Evolutionary conservation across 345 rosid species (phyloP).

Genomic region (thale cress (Arabidopsis thaliana)): DNA sequence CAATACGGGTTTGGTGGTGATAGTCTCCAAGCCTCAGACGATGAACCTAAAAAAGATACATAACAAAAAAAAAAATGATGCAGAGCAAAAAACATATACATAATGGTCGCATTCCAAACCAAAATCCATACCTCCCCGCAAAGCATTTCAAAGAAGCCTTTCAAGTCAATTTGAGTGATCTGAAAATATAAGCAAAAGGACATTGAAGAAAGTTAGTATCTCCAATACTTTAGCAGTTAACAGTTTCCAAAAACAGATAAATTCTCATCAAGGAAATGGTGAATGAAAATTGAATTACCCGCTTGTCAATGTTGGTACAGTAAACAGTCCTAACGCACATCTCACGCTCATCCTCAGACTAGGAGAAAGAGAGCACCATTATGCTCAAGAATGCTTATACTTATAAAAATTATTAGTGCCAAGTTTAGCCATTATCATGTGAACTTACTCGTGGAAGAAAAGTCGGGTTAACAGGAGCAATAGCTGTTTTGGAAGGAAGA

Average conservation of each 20-base stretch:
- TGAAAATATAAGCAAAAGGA: constrained; percentile 43
- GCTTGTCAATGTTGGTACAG: constrained; percentile 95
- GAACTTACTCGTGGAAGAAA: constrained; percentile 87
- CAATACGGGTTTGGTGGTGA: constrained; percentile 92
- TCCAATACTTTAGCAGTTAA: neutral
- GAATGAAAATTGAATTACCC: constrained; percentile 52
- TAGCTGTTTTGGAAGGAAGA: constrained; percentile 98
- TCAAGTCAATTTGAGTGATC: constrained; percentile 87
- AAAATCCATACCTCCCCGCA: constrained; percentile 83
- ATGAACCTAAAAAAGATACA: constrained; percentile 59
- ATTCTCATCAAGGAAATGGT: constrained; percentile 1
- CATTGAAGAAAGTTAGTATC: constrained; percentile 6
- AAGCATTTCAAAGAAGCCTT: constrained; percentile 75
- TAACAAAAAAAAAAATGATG: neutral
- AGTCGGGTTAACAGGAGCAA: constrained; percentile 99
- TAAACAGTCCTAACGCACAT: constrained; percentile 98
- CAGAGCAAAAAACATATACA: neutral
- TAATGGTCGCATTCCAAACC: neutral
- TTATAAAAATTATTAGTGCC: neutral
- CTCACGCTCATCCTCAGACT: constrained; percentile 98
- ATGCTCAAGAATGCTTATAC: neutral
- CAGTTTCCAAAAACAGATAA: neutral
- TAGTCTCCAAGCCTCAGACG: constrained; percentile 97
- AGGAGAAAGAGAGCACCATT: constrained; percentile 33
- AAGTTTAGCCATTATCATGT: constrained; percentile 16